Conservation (phyloP, 2,329 filamentous ascomycete species). For the Cladophialophora psammophila region DNA sequence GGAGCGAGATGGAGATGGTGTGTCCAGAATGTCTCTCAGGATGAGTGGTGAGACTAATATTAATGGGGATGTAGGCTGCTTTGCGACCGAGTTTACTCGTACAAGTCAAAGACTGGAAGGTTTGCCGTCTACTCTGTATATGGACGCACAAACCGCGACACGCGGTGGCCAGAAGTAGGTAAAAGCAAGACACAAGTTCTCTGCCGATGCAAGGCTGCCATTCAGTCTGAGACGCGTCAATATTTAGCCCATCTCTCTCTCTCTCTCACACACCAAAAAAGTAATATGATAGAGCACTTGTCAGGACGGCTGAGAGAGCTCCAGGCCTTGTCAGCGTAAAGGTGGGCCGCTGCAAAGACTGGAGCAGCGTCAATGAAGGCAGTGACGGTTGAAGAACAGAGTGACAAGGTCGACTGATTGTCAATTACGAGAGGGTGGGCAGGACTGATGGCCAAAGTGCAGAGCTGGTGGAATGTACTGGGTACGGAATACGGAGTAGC, state of each 20-base stretch:
- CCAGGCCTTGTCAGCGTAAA: background rate
- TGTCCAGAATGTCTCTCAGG: background rate
- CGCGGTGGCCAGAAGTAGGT: background rate
- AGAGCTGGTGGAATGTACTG: too few relatives aligned
- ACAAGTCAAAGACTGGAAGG: background rate
- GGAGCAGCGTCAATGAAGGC: background rate
- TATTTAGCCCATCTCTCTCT: background rate
- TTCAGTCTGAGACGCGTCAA: conserved; percentile 6
- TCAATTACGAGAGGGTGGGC: background rate
- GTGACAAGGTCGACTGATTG: background rate
- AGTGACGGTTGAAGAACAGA: background rate
- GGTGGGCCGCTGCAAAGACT: background rate
- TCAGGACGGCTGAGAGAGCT: background rate
- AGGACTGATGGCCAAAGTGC: background rate
- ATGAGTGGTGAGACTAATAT: background rate
- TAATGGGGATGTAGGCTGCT: background rate
- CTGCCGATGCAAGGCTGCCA: background rate
- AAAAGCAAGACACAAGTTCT: background rate
- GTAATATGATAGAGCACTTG: background rate
- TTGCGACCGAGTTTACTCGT: background rate
- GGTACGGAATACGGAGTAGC: too few relatives aligned
- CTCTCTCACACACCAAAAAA: too few relatives aligned
- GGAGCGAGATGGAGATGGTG: background rate
- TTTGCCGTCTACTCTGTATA: background rate
- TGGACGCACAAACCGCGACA: background rate